Evolutionary conservation across 768 basidiomycete species (phyloP), one percentile per base, ranked within the genome.

Genomic region (Sutorius australiensis): DNA sequence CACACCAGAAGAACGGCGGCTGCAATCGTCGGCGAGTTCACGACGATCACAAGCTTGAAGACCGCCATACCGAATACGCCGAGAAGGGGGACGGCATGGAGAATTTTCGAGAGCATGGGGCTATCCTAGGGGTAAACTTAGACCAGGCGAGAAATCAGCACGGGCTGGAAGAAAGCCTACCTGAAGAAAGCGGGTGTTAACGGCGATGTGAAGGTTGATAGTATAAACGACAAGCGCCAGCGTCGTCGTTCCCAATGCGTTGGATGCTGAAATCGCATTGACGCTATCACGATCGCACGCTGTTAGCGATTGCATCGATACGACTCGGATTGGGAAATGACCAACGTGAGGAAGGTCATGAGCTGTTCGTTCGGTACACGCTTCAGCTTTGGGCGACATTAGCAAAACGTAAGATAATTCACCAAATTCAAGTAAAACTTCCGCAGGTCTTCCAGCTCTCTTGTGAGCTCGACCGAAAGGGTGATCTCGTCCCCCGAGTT

Each of bases 221-320:
- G 67, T 69, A 31, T 70, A 67, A 5, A 69, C 45, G 27, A 69
- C 40, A 28, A 70, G 62, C 13, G 57, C 57, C 19, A 69, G 54
- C 5, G 69, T 67, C 32, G 53, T 45, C 13, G 61, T 52, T 36
- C 34, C 55, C 6, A 69, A 42, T 14, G 34, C 47, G 3, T 33
- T 42, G 3, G 65, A 63, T n/a, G 59, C 56, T 27, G 62, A 64
- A 16, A 62, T 46, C 0, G 54, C 53, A 41, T 66, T 64, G 44
- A 68, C 19, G 8, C 67, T 68, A 24, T 30, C 24, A 24, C 24
- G 34, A 10, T 27, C 28, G 19, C 37, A 16, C n/a, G 14, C 32
- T 5, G n/a, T 62, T 19, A 57, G 40, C 16, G 19, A 21, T 21
- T 21, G 12, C 24, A 7, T 6, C 11, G 19, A 36, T 28, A 13